Conservation (phyloP, 352 stramenopile species). For the Peronospora destructor region DNA sequence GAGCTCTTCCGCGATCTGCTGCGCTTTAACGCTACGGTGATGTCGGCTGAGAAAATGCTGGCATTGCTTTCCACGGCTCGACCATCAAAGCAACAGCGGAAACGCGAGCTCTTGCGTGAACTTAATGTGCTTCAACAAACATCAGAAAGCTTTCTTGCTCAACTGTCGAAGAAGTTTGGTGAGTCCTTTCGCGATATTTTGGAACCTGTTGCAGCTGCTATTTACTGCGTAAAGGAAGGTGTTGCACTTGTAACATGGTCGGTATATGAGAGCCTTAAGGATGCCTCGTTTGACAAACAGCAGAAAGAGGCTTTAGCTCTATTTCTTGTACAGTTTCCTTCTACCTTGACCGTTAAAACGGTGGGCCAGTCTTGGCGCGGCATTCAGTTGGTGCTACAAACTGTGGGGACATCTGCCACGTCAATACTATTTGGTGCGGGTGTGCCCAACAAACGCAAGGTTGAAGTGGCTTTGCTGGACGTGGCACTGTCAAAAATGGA, state of each 20-base stretch:
- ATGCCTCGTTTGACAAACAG: constrained; percentile 34
- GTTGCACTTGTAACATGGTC: constrained; percentile 64
- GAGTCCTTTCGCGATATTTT: constrained; percentile 80
- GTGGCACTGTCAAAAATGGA: constrained; percentile 65
- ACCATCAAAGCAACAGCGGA: constrained; percentile 33
- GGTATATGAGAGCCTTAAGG: constrained; percentile 48
- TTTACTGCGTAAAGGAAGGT: constrained; percentile 84
- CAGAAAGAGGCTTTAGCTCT: constrained; percentile 49
- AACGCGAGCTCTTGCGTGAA: constrained; percentile 68
- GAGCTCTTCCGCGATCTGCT: constrained; percentile 70
- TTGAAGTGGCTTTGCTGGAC: constrained; percentile 64
- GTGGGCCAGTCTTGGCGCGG: constrained; percentile 67
- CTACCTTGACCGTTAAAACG: constrained; percentile 21
- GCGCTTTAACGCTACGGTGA: constrained; percentile 70
- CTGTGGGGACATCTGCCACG: constrained; percentile 34
- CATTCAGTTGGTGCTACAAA: constrained; percentile 56
- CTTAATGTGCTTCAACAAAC: constrained; percentile 87
- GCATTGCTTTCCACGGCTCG: constrained; percentile 38
- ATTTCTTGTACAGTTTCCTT: constrained; percentile 69
- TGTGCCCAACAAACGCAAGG: constrained; percentile 43
- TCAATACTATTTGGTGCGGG: constrained; percentile 41
- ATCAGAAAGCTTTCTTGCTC: constrained; percentile 68
- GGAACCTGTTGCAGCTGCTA: constrained; percentile 64
- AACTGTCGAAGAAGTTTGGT: constrained; percentile 62
- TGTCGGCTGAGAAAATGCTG: constrained; percentile 52